These are phyloP conservation scores for Paracorniculantispora psalliotae DNA, from an alignment of 2,329 filamentous ascomycete species.

Conservation along the genomic window DNA sequence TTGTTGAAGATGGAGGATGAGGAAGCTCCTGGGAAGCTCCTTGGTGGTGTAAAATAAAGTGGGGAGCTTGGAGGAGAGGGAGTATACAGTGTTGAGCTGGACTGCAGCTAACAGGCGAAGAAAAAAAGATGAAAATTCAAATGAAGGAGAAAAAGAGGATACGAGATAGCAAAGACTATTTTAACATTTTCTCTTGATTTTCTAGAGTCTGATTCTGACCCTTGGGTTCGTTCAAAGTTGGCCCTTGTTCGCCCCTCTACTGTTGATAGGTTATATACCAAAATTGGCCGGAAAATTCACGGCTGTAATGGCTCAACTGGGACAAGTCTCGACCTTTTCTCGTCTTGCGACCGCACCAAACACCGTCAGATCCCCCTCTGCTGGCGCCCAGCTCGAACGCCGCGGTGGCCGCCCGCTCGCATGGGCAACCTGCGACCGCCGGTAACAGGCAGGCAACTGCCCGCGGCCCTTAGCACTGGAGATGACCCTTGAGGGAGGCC, in stretches of 20 bases:
- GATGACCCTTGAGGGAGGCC: conserved; percentile 64
- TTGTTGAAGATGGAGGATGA: too few relatives aligned
- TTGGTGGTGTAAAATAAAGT: background rate
- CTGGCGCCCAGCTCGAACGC: conserved; percentile 65
- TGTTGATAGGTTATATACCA: conserved; percentile 23
- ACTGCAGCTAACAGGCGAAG: too few relatives aligned
- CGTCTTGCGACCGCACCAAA: conserved; percentile 43
- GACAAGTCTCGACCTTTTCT: conserved; percentile 53
- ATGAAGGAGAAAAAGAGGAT: too few relatives aligned
- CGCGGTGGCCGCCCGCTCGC: conserved; percentile 61
- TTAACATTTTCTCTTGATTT: too few relatives aligned
- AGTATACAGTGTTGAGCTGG: background rate
- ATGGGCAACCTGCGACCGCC: conserved; percentile 61
- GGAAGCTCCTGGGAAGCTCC: too few relatives aligned
- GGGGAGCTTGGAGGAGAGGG: background rate
- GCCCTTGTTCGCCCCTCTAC: too few relatives aligned
- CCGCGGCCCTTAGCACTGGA: conserved; percentile 62
- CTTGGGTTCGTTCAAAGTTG: too few relatives aligned
- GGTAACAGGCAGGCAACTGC: conserved; percentile 34
- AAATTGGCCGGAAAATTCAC: conserved; percentile 16
- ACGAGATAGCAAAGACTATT: too few relatives aligned
- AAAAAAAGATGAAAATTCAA: too few relatives aligned
- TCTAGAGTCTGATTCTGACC: too few relatives aligned
- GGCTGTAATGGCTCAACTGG: conserved; percentile 61
- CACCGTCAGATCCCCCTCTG: conserved; percentile 50